These are phyloP conservation scores for Pelagophyceae sp. DNA, from an alignment of 352 stramenopile genomes.

Conservation along the genomic window DNA sequence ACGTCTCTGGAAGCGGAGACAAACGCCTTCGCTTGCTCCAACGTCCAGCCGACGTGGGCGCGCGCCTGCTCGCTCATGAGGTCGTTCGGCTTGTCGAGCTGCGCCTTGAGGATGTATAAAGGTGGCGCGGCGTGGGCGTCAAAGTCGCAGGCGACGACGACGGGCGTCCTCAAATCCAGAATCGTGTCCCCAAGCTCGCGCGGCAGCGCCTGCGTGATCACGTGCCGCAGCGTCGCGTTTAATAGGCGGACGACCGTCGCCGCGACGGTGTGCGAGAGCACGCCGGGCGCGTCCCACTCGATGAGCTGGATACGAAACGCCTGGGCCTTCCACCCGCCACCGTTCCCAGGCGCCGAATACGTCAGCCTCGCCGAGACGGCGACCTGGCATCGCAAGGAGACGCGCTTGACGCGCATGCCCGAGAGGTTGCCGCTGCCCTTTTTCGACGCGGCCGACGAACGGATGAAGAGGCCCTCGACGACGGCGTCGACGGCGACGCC, in stretches of 20 bases:
- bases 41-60: not conserved
- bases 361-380: not conserved
- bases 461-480: not conserved
- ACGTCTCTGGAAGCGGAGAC: not conserved
- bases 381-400: not conserved
- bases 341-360: not conserved
- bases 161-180: not conserved
- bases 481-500: constrained; percentile 3
- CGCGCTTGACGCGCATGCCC: not conserved
- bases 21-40: not conserved
- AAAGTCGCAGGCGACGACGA: not conserved
- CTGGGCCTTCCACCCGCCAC: not conserved
- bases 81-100: not conserved
- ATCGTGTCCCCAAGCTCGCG: not conserved
- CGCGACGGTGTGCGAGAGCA: not conserved
- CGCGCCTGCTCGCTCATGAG: not conserved
- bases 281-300: not conserved
- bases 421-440: not conserved
- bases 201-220: not conserved
- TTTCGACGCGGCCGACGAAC: no score
- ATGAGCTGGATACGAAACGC: not conserved
- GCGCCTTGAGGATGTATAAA: not conserved
- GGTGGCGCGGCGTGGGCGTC: not conserved
- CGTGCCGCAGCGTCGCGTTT: not conserved
- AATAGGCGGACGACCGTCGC: not conserved